phyloP scores from a whole-genome alignment of 495 filamentous ascomycete species.

The Neurospora tetrasperma region DNA sequence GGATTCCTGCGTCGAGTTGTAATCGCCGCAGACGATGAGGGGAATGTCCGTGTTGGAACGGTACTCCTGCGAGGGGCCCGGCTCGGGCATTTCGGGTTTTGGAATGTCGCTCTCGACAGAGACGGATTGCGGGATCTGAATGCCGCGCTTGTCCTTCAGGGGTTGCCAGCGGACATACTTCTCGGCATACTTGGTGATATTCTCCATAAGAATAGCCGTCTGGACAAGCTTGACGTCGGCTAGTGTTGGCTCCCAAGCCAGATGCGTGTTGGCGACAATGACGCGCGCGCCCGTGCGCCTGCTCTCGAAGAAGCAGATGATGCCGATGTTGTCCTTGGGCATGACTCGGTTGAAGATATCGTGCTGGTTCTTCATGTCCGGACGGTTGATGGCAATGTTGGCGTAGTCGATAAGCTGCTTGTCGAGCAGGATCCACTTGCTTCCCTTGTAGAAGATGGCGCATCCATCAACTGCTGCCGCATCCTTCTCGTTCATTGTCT shows the following conservation, averaged over 20 bases:
- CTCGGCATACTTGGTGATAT: constrained; percentile 72
- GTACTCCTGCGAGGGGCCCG: constrained; percentile 59
- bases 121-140: constrained; percentile 49
- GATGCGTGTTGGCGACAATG: constrained; percentile 85
- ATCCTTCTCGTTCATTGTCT: constrained; percentile 84
- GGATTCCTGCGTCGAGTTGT: constrained; percentile 78
- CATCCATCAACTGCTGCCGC: constrained; percentile 85
- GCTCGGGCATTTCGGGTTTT: constrained; percentile 30
- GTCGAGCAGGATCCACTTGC: constrained; percentile 84
- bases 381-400: constrained; percentile 81
- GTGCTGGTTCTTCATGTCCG: constrained; percentile 88
- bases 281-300: constrained; percentile 73
- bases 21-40: constrained; percentile 85
- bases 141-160: constrained; percentile 68
- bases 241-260: constrained; percentile 85
- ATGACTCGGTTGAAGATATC: constrained; percentile 97
- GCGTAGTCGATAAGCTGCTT: constrained; percentile 88
- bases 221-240: constrained; percentile 93
- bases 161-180: constrained; percentile 66
- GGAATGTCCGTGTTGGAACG: constrained; percentile 76
- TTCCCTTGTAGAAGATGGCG: constrained; percentile 88
- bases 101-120: constrained; percentile 30
- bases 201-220: constrained; percentile 87
- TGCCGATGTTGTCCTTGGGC: constrained; percentile 92
- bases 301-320: constrained; percentile 86